Evolutionary conservation across 345 rosid genomes (phyloP), one percentile per base, ranked within the genome.

Genomic region (Excoecaria agallocha): DNA sequence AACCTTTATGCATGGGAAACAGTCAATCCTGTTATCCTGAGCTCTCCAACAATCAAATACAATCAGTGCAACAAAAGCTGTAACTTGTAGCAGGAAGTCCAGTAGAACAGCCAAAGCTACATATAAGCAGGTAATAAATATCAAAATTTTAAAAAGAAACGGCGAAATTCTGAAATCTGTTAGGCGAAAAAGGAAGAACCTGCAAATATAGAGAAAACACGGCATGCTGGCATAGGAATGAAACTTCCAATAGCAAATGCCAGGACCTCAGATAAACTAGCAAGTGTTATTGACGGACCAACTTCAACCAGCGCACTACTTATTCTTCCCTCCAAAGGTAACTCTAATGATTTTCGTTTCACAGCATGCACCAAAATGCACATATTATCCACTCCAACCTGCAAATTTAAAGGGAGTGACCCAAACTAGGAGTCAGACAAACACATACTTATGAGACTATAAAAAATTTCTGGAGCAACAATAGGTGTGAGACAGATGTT

Each of bases 381-480:
- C 98, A 94, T 94, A 77, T 94, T 94, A 85, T 94, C 98, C 74
- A 94, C 97, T 65, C 98, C 97, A 65, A 94, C 98, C 98, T 94
- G 84, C 74, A 63, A 62, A 73, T 50, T 54, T 71, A 39, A 45
- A 20, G 35, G n/a, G n/a, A 12, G 3, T 22, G 51, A 61, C 57
- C 65, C 52, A 66, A 19, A 55, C 17, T 24, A 61, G 39, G 73
- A 50, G 12, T 9, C 8, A 60, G 39, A 60, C 39, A 25, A 55
- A 17, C 20, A 55, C 24, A 55, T 55, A 10, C 8, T 5, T 5
- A 4, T 54, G 24, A 54, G 58, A 54, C 2, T 17, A 22, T 54
- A 1, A 54, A 54, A 54, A 0, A 54, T 20, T 5, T 17, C 19
- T 55, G 20, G 59, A 55, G 1, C 9, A 6, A 10, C 48, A 43